Evolutionary conservation across 108 stramenopile genomes (phyloP).

Genomic region (Chaetoceros muelleri): DNA sequence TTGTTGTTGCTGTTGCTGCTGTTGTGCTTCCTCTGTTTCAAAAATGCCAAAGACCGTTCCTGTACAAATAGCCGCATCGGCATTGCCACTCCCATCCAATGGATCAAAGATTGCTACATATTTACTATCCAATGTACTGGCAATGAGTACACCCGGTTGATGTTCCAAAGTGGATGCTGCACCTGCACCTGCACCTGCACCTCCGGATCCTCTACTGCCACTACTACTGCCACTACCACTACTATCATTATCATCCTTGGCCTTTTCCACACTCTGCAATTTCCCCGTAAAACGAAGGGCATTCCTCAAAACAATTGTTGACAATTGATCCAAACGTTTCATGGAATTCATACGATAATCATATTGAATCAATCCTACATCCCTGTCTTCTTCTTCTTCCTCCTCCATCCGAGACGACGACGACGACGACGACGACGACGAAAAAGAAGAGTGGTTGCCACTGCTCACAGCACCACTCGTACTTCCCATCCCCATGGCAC

Average conservation of each 20-base stretch:
- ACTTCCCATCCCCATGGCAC: slow-evolving; percentile 6
- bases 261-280: slow-evolving; percentile 52
- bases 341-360: slow-evolving; percentile 86
- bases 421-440: not conserved
- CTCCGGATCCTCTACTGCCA: slow-evolving; percentile 43
- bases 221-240: slow-evolving; percentile 6
- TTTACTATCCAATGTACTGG: slow-evolving; percentile 57
- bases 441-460: too few relatives aligned
- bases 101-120: slow-evolving; percentile 94
- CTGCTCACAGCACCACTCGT: too few relatives aligned
- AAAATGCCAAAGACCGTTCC: slow-evolving; percentile 98
- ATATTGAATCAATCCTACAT: not conserved
- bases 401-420: not conserved
- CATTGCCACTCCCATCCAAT: slow-evolving; percentile 96
- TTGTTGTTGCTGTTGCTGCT: slow-evolving; percentile 6
- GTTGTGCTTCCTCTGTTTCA: slow-evolving; percentile 26
- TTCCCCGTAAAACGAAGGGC: slow-evolving; percentile 83
- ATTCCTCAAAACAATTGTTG: slow-evolving; percentile 93
- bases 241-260: slow-evolving; percentile 16
- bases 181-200: too few relatives aligned
- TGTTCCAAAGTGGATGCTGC: slow-evolving; percentile 52
- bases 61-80: slow-evolving; percentile 96
- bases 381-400: not conserved
- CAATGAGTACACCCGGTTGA: slow-evolving; percentile 86
- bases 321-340: slow-evolving; percentile 95